phyloP scores from a whole-genome alignment of 345 rosid species.

The Melaleuca alternifolia region DNA sequence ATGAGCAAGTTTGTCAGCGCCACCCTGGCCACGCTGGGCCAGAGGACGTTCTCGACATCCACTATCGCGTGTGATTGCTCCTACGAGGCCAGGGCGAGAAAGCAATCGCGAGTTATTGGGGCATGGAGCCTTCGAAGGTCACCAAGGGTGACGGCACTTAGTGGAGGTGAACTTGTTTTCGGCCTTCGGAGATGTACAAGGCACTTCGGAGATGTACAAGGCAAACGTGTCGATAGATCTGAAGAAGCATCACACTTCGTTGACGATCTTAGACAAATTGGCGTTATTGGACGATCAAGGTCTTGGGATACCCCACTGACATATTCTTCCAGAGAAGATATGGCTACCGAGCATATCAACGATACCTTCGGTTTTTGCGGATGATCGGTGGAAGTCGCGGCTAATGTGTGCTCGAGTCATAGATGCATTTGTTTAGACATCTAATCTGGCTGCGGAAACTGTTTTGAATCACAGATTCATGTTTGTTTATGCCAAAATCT shows the following conservation, averaged over 20 bases:
- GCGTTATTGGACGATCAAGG: constrained; percentile 59
- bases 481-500: too few species aligned
- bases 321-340: constrained; percentile 37
- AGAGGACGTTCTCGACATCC: constrained; percentile 4
- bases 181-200: constrained; percentile 42
- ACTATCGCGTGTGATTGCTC: neutral
- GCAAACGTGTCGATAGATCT: constrained; percentile 50
- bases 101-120: constrained; percentile 1
- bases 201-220: constrained; percentile 42
- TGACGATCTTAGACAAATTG: constrained; percentile 33
- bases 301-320: constrained; percentile 55
- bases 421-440: too few species aligned
- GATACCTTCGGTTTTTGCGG: too few species aligned
- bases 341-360: too few species aligned
- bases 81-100: neutral
- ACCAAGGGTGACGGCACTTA: neutral
- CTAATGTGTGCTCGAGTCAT: too few species aligned
- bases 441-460: too few species aligned
- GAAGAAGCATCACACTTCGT: constrained; percentile 52
- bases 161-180: constrained; percentile 5
- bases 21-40: neutral
- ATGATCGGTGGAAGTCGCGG: too few species aligned
- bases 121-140: neutral
- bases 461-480: too few species aligned
- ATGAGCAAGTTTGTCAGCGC: neutral